Base-by-base conservation (phyloP, 2,329 filamentous ascomycete genomes). In the Hypoxylon rubiginosum region DNA sequence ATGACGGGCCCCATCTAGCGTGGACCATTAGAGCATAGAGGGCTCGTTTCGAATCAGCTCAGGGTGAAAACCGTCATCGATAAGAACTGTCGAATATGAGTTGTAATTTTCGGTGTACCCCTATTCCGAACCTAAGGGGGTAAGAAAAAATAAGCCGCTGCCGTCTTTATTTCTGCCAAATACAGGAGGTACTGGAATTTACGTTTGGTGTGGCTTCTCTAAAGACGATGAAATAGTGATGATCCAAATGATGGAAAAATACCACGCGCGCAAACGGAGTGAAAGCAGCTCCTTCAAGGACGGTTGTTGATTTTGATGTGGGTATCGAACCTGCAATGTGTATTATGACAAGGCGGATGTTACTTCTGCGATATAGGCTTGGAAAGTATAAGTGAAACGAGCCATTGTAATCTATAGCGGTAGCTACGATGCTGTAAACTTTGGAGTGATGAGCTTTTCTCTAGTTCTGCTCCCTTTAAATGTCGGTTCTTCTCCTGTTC, bases 321-420 rank as follows among this genome's bases (percentile, higher is more conserved):
- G 21, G n/a, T n/a, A 43, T 17, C 46, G 46, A 28, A 11, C 21
- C 46, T 49, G 46, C 24, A 49, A 32, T 30, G 46, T 49, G 30
- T 30, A 49, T 48, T 48, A 48, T 26, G 19, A 48, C 45, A 48
- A 26, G 45, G 2, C 45, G 9, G 45, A 48, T 2, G 45, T 24
- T 19, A 48, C 46, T 30, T 49, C 46, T 49, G 46, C 6, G 30
- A 30, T 49, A 30, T n/a, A 49, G 26, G 46, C 26, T 24, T 24
- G 26, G 24, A 49, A 9, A 49, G 24, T 49, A 54, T 41, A 11
- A 43, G n/a, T n/a, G n/a, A n/a, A n/a, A n/a, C n/a, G n/a, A n/a
- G n/a, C n/a, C n/a, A n/a, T n/a, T n/a, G n/a, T n/a, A n/a, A 54
- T 43, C 34, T 54, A 54, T 43, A 41, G 15, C 28, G 51, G 51